Base-by-base conservation (phyloP, 768 basidiomycete genomes). In the Pleurotus salmoneostramineus region DNA sequence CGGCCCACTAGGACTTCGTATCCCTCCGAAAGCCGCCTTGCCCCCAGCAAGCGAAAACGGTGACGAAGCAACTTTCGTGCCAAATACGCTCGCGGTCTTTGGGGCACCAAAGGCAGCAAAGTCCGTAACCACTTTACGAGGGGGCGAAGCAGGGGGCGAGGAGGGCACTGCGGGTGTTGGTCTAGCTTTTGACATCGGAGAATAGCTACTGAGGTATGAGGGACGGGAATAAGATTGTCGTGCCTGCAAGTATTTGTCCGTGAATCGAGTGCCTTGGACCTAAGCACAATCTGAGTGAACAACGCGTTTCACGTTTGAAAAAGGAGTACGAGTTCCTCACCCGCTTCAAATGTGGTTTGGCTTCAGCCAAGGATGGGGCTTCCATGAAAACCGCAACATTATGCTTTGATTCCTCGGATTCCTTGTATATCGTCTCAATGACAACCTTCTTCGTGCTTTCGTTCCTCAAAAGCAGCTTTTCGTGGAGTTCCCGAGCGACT, bases 391-490 rank as follows among this genome's bases (percentile, higher is more conserved):
- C 85, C 21, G 83, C 74, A 7, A 98, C 93, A 69, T 98, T 98
- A 72, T 97, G 93, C 62, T 80, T 80, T 7, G 93, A 88, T 69
- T 96, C 93, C 27, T 88, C 86, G 1, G 90, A 89, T 6, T 95
- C 93, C 64, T 88, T 90, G 74, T 98, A 98, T 66, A 98, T 98
- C 61, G 92, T 95, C 69, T 97, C 95, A 61, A 98, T 90, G 57
- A 94, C 88, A 50, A 98, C 88, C 71, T 95, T 93, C 78, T 97
- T 98, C 57, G 96, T 98, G 74, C 88, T 95, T 71, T 98, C 96
- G 64, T 97, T 97, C 57, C 96, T 82, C 51, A 98, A 78, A 10
- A 95, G 72, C 4, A 98, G 75, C 66, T 87, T 88, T 72, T 97
- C 94, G 68, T 98, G 96, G 32, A 98, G 76, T 72, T 97, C 95